phyloP scores from a whole-genome alignment of 345 rosid genomes.

The Clarkia xantiana region DNA sequence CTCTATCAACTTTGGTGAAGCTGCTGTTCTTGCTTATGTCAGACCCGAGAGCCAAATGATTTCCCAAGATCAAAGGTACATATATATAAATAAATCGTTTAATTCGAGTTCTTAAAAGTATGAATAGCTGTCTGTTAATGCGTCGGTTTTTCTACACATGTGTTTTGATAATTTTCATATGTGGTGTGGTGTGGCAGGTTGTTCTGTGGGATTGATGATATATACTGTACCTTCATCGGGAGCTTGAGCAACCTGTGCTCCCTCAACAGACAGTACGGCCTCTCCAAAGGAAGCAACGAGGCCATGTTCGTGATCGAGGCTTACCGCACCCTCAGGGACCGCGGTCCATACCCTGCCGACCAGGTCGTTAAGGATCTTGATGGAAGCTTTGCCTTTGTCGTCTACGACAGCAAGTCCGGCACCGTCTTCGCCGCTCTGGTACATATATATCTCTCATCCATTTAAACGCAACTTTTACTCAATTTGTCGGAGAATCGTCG shows the following conservation, averaged over 20 bases:
- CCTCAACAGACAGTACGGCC: conserved; percentile 65
- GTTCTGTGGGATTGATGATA: conserved; percentile 72
- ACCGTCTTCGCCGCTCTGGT: conserved; percentile 82
- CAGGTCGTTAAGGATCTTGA: conserved; percentile 82
- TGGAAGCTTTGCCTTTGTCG: conserved; percentile 72
- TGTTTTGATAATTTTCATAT: too few species aligned
- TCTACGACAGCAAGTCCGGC: conserved; percentile 58
- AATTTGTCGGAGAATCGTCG: too few species aligned
- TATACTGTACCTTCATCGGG: conserved; percentile 66
- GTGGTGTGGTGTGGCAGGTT: too few species aligned
- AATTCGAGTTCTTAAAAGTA: too few species aligned
- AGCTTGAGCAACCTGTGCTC: conserved; percentile 47
- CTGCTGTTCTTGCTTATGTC: conserved; percentile 56
- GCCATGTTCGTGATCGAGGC: conserved; percentile 81
- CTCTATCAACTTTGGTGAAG: conserved; percentile 54
- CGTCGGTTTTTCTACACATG: too few species aligned
- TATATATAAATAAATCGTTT: neutral
- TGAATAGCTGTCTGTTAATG: too few species aligned
- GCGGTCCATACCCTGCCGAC: conserved; percentile 94
- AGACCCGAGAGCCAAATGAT: conserved; percentile 17
- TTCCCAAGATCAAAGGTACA: conserved; percentile 42
- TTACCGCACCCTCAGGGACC: conserved; percentile 69
- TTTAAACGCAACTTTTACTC: too few species aligned
- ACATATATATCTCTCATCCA: neutral
- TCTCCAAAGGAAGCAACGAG: conserved; percentile 53